Evolutionary conservation across 1,284 basidiomycete species (phyloP), one percentile per base, ranked within the genome.

Genomic region (Volvariella surrecta): DNA sequence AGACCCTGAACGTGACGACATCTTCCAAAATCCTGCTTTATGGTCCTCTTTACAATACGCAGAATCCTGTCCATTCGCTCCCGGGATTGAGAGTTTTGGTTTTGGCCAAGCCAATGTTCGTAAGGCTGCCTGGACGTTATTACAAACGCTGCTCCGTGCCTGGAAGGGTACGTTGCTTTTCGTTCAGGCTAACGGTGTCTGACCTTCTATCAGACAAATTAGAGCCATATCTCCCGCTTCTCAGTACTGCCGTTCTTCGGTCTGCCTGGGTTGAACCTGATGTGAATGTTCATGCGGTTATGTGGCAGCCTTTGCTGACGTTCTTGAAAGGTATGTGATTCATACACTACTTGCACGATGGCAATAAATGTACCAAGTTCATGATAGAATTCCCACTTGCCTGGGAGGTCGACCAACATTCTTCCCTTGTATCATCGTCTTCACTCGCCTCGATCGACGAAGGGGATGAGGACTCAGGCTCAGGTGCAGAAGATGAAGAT

Each of bases 181-280:
- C 9, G 15, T 35, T 16, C 34, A n/a, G 13, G 34, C 8, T 35
- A 8, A 6, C 15, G 39, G 16, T 13, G 20, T 32, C 16, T 43
- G 31, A 41, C 40, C 49, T 13, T 24, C 20, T 40, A 22, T 20
- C 35, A 76, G 74, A 52, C 10, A 55, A 58, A 22, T 48, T 77
- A 18, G 57, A 67, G 19, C 45, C 55, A 1, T 44, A 74, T 13
- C 46, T 79, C 3, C 58, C 66, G 0, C 57, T 74, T 1, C 60
- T 90, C 11, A 75, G 82, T 32, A 53, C 62, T 1, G 79, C 76
- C 0, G 66, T 86, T 3, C 62, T 93, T 28, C 76, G 80, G 11
- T 82, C 80, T 17, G 83, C 84, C 4, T 93, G 88, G 83, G 63
- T 76, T 0, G 90, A 94, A 55, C 67, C 71, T 3, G 88, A 93